Base-by-base conservation (phyloP, 106 monocot species). In the Ottelia alismoides region DNA sequence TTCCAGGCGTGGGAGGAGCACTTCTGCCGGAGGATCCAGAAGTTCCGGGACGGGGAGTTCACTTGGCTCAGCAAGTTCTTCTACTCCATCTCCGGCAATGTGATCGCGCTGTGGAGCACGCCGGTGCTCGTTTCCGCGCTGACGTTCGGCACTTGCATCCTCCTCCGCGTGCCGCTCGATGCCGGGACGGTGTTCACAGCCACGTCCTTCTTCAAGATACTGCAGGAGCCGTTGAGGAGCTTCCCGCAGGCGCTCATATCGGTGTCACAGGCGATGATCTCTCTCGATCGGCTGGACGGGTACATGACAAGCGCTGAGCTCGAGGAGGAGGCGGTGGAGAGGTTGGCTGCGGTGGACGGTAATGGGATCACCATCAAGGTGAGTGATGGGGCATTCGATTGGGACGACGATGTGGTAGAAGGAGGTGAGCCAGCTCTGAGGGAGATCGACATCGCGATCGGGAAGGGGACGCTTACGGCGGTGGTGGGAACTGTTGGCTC, bases 1-100 rank as follows among this genome's bases (percentile, higher is more conserved):
- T 72, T 88, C 46, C 94, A 96, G 63, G 88, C 94, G 2, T 96
- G 94, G 94, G 94, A 96, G 63, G 62, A 76, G 26, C 84, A 88
- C 31, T 96, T 96, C 68, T 47, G 69, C 16, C 31, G 16, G 29
- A 69, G 81, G 45, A 82, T 88, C 28, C 51, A 66, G 56, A 10
- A 30, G 40, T 76, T 85, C 65, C 65, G 96, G 17, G 50, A 63
- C 10, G 59, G 59, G 1, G 88, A 96, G 70, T 82, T 70, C 57
- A 56, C 65, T 0, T 96, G 84, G 84, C 71, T 96, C 9, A 49
- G 70, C 32, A 76, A 66, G 70, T 82, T 89, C 85, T 78, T 85
- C 71, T 81, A 77, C 71, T 89, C 79, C 25, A 63, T 82, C 49
- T 84, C 81, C 20, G 85, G 72, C 29, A 85, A 89, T 66, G 67